These are phyloP conservation scores for Rhizopus sp. DNA, from an alignment of 371 early-diverging fungal genomes.

Conservation along the genomic window DNA sequence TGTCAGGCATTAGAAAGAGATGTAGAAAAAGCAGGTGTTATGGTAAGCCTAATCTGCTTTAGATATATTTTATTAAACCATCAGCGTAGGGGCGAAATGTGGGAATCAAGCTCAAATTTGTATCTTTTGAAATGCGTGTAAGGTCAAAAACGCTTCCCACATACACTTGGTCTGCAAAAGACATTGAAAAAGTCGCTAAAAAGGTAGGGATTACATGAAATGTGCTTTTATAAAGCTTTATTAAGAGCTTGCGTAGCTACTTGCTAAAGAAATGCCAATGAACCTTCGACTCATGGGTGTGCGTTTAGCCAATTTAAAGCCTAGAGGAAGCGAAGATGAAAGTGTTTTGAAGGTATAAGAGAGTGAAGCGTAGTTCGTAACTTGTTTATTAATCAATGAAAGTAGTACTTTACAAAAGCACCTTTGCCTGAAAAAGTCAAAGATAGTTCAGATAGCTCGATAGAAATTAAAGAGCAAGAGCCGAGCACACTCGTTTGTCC, in stretches of 20 bases:
- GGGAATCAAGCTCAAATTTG: slow-evolving; percentile 43
- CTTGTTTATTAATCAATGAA: background rate
- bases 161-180: slow-evolving; percentile 32
- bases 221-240: background rate
- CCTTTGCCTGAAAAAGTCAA: background rate
- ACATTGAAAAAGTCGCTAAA: slow-evolving; percentile 42
- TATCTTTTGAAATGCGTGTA: slow-evolving; percentile 39
- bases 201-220: slow-evolving; percentile 19
- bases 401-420: slow-evolving; percentile 23
- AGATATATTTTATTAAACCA: background rate
- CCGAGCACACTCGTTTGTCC: slow-evolving; percentile 28
- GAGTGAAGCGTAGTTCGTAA: background rate
- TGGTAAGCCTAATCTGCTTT: slow-evolving; percentile 12
- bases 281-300: slow-evolving; percentile 50
- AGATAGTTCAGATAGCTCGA: background rate
- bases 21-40: slow-evolving; percentile 23
- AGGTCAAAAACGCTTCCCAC: slow-evolving; percentile 42
- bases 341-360: slow-evolving; percentile 37
- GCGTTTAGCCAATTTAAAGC: slow-evolving; percentile 34
- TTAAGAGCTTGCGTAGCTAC: background rate
- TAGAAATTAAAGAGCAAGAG: background rate
- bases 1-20: slow-evolving; percentile 34
- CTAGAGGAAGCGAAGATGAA: slow-evolving; percentile 26
- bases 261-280: slow-evolving; percentile 41
- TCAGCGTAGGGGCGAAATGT: slow-evolving; percentile 36